phyloP scores from a whole-genome alignment of 495 filamentous ascomycete species.

The Hyphodiscus hymeniophilus region DNA sequence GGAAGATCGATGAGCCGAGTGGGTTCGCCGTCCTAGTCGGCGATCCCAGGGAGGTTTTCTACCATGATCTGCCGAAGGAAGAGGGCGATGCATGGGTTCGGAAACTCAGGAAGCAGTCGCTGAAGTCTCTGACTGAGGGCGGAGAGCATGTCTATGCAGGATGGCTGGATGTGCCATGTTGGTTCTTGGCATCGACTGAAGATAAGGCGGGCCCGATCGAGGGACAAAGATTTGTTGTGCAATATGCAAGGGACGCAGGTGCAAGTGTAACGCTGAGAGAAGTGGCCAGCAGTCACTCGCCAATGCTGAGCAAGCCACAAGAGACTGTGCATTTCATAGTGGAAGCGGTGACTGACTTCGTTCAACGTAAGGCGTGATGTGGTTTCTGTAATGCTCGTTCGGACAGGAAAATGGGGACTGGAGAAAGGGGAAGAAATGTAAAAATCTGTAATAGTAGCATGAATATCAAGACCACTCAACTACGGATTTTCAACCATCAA shows the following conservation, averaged over 20 bases:
- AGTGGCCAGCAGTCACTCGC: constrained; percentile 23
- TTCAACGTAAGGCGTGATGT: not conserved
- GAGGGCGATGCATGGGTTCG: constrained; percentile 27
- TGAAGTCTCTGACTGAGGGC: constrained; percentile 21
- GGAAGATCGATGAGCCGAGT: constrained; percentile 17
- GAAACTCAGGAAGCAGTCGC: constrained; percentile 21
- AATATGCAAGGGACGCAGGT: constrained; percentile 21
- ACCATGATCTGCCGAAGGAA: constrained; percentile 26
- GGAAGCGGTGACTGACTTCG: constrained; percentile 25
- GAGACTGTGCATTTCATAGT: constrained; percentile 25
- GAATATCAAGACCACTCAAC: too few relatives aligned
- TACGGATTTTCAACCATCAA: too few relatives aligned
- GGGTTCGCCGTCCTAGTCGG: constrained; percentile 23
- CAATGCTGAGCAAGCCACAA: constrained; percentile 27
- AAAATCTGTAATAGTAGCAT: too few relatives aligned
- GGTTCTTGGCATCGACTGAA: constrained; percentile 22
- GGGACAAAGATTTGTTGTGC: constrained; percentile 18
- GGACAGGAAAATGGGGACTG: too few relatives aligned
- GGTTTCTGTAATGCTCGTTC: too few relatives aligned
- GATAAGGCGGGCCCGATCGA: constrained; percentile 23
- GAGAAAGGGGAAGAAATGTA: too few relatives aligned
- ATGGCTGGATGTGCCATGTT: constrained; percentile 26
- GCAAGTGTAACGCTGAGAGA: constrained; percentile 23
- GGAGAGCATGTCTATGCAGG: constrained; percentile 25
- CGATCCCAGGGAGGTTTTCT: constrained; percentile 24